phyloP scores from a whole-genome alignment of 2,329 filamentous ascomycete species.

The Trichoderma harzianum region DNA sequence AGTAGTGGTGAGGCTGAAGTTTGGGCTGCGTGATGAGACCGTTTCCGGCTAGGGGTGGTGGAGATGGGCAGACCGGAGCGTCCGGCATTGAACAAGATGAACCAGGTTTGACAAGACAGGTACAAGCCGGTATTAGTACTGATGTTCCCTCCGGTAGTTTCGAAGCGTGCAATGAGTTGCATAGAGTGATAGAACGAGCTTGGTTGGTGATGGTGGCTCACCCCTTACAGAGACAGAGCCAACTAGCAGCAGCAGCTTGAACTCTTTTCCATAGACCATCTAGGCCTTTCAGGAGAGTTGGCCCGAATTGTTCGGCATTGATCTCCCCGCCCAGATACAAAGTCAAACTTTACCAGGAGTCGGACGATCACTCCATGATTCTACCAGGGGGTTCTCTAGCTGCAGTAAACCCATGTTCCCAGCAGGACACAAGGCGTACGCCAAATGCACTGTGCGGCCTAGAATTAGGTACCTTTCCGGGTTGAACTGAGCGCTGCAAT shows the following conservation, averaged over 20 bases:
- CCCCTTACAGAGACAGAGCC: background rate
- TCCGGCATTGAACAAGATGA: background rate
- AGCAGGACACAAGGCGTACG: background rate
- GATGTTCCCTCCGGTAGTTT: background rate
- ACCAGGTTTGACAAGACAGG: background rate
- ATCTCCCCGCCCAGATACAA: background rate
- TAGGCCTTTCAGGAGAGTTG: background rate
- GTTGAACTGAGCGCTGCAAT: background rate
- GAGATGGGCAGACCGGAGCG: background rate
- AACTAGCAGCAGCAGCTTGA: background rate
- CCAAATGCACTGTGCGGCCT: background rate
- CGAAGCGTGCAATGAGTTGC: background rate
- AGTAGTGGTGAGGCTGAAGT: constrained; percentile 6
- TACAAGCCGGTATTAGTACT: background rate
- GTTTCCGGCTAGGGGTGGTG: background rate
- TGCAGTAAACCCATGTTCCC: background rate
- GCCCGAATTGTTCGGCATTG: background rate
- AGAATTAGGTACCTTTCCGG: background rate
- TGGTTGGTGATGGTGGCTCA: no score
- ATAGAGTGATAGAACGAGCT: background rate
- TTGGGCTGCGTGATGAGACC: background rate
- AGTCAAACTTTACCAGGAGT: background rate
- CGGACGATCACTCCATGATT: background rate
- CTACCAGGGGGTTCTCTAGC: background rate
- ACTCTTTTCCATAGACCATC: background rate